Evolutionary conservation across 2,329 filamentous ascomycete species (phyloP), one percentile per base, ranked within the genome.

Genomic region (Berkeleyomyces basicola): DNA sequence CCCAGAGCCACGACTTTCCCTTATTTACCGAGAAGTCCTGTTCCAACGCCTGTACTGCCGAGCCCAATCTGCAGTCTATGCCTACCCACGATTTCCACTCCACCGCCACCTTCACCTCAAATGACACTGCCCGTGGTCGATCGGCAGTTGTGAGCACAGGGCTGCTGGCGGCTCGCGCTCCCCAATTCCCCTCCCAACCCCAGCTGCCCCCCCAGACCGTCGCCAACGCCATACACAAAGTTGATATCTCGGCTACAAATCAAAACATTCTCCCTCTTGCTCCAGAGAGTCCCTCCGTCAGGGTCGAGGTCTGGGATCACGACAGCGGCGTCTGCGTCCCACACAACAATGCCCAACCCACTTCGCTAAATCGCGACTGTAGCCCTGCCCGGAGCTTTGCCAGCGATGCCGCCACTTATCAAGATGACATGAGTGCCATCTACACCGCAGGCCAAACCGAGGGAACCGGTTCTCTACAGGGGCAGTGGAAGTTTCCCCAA

Each of bases 341-440:
- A 37, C 14, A 31, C 49, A 37, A 55, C 49, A 7, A 37, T 37
- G 7, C 49, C 7, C 11, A 36, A 33, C 16, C 33, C 11, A 37
- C 16, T 14, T 55, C 33, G 23, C n/a, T 42, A 11, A 46, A 16
- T n/a, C 47, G 61, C 9, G 37, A 46, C 37, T 36, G 23, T 37
- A 63, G 62, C n/a, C 42, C 49, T 14, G 51, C 59, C 42, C 44
- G 42, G 3, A 64, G 58, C 51, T 58, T 64, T 49, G 62, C 62
- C 16, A 64, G 62, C 33, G 62, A 64, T 49, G 53, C 49, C 16
- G 62, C 62, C 4, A 64, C 59, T 42, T 61, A 16, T 36, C 60
- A 64, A 7, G 60, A 58, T 47, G 60, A 62, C 23, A 59, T 47
- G 36, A 62, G 63, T 49, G 58, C 47, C 14, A 58, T 61, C 37